phyloP scores from a whole-genome alignment of 805 yeast genomes.

The Wickerhamiella slavikovae region DNA sequence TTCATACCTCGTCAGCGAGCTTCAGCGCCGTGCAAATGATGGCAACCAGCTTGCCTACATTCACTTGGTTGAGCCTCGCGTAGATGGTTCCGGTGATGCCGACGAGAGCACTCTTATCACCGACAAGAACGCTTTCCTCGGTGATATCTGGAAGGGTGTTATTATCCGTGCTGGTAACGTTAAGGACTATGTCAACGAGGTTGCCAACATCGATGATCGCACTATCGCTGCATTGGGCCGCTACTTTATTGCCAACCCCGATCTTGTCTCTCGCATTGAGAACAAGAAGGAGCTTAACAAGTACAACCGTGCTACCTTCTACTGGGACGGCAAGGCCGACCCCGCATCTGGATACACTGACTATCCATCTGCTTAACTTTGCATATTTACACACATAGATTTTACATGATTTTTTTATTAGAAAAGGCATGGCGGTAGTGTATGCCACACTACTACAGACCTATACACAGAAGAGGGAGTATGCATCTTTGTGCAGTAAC shows the following conservation, averaged over 20 bases:
- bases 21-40: constrained; percentile 20
- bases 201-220: constrained; percentile 12
- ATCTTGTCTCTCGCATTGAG: constrained; percentile 26
- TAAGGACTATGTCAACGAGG: constrained; percentile 5
- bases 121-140: constrained; percentile 7
- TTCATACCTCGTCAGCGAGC: constrained; percentile 22
- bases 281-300: constrained; percentile 22
- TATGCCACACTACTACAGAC: too few species aligned
- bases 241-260: constrained; percentile 34
- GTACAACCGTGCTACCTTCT: constrained; percentile 31
- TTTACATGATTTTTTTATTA: too few species aligned
- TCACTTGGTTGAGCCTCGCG: constrained; percentile 28
- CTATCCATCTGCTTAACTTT: constrained; percentile 22
- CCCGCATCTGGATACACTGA: constrained; percentile 24
- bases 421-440: too few species aligned
- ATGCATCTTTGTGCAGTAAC: too few species aligned
- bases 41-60: constrained; percentile 24
- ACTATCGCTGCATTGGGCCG: constrained; percentile 26
- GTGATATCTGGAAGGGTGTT: constrained; percentile 10
- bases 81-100: constrained; percentile 11
- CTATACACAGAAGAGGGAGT: too few species aligned
- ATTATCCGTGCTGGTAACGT: constrained; percentile 11
- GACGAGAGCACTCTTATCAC: background rate
- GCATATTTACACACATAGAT: too few species aligned
- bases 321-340: constrained; percentile 13